phyloP scores from a whole-genome alignment of 768 basidiomycete genomes.

The Hygrophorus pudorinus region DNA sequence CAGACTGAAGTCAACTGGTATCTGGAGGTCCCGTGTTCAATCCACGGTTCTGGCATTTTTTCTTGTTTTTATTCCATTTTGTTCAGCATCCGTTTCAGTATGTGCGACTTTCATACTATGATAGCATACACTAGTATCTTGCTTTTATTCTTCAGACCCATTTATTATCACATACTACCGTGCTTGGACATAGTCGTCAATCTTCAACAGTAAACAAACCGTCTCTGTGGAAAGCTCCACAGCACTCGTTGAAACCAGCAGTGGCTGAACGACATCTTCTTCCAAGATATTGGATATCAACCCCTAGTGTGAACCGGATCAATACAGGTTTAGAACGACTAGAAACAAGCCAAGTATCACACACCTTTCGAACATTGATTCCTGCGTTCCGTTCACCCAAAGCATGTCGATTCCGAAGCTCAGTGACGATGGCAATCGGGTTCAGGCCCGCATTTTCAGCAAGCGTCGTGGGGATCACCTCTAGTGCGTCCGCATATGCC shows the following conservation, averaged over 20 bases:
- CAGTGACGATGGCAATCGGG: conserved; percentile 96
- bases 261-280: conserved; percentile 94
- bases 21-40: conserved; percentile 76
- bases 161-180: conserved; percentile 29
- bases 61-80: conserved; percentile 11
- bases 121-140: too few species aligned
- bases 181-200: conserved; percentile 87
- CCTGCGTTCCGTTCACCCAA: conserved; percentile 91
- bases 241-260: conserved; percentile 91
- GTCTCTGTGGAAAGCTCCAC: conserved; percentile 95
- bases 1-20: conserved; percentile 52
- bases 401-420: conserved; percentile 93
- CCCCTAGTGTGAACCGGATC: conserved; percentile 40
- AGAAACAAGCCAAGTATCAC: conserved; percentile 12
- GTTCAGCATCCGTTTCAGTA: background rate
- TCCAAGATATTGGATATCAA: conserved; percentile 95
- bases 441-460: conserved; percentile 98
- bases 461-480: conserved; percentile 94
- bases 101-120: too few species aligned
- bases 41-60: conserved; percentile 62
- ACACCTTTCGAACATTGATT: conserved; percentile 94
- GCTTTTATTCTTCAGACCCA: background rate
- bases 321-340: background rate
- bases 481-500: conserved; percentile 94
- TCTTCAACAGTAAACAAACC: conserved; percentile 91